Evolutionary conservation across 2,329 filamentous ascomycete species (phyloP).

Genomic region (Coniochaeta sp.): DNA sequence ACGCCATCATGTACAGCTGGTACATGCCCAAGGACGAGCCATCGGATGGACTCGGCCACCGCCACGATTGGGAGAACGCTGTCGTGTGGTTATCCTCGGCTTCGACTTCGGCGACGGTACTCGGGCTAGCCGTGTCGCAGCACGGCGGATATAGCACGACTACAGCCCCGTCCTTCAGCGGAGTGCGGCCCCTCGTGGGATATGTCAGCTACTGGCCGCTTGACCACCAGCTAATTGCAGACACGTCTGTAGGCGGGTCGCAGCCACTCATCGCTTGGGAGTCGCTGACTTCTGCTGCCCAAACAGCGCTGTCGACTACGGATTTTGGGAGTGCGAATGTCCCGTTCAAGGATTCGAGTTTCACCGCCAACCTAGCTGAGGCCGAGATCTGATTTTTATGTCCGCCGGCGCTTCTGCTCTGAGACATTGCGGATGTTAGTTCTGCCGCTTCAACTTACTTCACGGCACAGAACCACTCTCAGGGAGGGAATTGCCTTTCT

Average conservation of each 20-base stretch:
- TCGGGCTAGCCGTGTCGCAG: constrained; percentile 21
- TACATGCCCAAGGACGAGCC: constrained; percentile 34
- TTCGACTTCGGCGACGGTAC: constrained; percentile 18
- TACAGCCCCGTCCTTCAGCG: constrained; percentile 16
- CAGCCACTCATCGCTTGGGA: constrained; percentile 34
- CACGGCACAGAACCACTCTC: no score
- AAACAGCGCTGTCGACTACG: constrained; percentile 24
- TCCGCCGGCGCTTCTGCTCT: neutral
- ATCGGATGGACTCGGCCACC: constrained; percentile 23
- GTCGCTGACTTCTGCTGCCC: constrained; percentile 22
- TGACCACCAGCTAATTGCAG: constrained; percentile 28
- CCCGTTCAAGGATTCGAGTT: constrained; percentile 25
- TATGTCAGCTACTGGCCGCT: constrained; percentile 22
- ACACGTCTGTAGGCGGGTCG: constrained; percentile 22
- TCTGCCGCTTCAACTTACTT: no score
- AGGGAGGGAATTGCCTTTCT: no score
- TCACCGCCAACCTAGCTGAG: constrained; percentile 3
- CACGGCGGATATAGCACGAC: constrained; percentile 21
- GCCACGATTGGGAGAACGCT: constrained; percentile 28
- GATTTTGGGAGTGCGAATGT: constrained; percentile 32
- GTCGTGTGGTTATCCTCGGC: constrained; percentile 24
- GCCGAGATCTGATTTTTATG: no score
- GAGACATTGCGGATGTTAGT: neutral
- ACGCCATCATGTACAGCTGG: constrained; percentile 25
- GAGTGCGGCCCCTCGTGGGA: constrained; percentile 19